phyloP scores from a whole-genome alignment of 75 land plant species.

The Selaginella tamariscina region DNA sequence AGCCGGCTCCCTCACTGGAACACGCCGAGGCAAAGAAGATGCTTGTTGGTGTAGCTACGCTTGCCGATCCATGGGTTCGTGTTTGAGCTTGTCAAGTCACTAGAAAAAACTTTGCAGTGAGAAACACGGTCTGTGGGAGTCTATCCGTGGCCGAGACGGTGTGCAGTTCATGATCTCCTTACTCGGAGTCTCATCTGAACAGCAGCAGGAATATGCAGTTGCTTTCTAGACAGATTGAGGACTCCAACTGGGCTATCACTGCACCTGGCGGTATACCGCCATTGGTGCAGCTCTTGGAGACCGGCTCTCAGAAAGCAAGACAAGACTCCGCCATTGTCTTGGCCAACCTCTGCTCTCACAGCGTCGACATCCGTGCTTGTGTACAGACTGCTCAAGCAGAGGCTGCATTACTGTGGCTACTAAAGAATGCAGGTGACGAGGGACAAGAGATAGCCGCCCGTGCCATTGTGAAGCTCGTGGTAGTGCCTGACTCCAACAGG shows the following conservation, averaged over 20 bases:
- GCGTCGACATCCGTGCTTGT: slow-evolving; percentile 6
- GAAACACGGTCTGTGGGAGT: not conserved
- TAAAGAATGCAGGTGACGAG: not conserved
- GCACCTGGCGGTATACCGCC: slow-evolving; percentile 10
- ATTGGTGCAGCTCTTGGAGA: slow-evolving; percentile 1
- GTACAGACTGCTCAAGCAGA: slow-evolving; percentile 5
- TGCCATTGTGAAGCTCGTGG: slow-evolving; percentile 46
- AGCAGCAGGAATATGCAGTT: slow-evolving; percentile 13
- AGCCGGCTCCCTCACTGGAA: not conserved
- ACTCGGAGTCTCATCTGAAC: slow-evolving; percentile 8
- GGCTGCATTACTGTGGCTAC: too few relatives aligned
- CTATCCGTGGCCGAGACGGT: slow-evolving; percentile 3
- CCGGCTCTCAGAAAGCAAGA: not conserved
- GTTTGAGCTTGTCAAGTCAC: not conserved
- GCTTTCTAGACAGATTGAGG: not conserved
- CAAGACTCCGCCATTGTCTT: slow-evolving; percentile 6
- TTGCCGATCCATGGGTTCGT: not conserved
- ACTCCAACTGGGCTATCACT: slow-evolving; percentile 9
- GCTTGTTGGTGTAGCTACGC: slow-evolving; percentile 5
- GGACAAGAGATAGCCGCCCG: slow-evolving; percentile 2
- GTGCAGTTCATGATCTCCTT: slow-evolving; percentile 6
- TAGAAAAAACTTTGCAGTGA: not conserved
- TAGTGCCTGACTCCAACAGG: slow-evolving; percentile 45
- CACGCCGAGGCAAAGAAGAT: slow-evolving; percentile 8
- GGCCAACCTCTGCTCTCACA: slow-evolving; percentile 2